Evolutionary conservation across 2,329 filamentous ascomycete species (phyloP), one percentile per base, ranked within the genome.

Genomic region (Hypoxylon sp.): DNA sequence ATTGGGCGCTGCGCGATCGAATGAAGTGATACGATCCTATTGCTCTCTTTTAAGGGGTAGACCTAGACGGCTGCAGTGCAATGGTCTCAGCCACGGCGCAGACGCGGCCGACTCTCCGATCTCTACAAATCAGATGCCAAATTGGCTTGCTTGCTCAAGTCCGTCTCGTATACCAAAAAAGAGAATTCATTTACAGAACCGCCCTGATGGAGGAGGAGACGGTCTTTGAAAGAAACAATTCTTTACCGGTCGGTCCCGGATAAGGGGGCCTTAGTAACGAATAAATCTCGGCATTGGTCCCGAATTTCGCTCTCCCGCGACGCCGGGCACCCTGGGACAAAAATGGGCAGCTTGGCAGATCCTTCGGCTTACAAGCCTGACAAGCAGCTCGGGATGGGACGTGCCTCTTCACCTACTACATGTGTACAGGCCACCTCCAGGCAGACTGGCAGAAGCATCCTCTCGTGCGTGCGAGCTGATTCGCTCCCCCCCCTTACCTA

Each of bases 11-110:
- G 51, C 55, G 50, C 59, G 46, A 35, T 13, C 4, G 35, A 37
- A 26, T 20, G 40, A 35, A 48, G 41, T n/a, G 40, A 11, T 31
- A 13, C 9, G 37, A 35, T 31, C 15, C 26, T 51, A 54, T 24
- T 21, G 18, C 29, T 54, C 38, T 51, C 42, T 48, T 37, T 48
- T 37, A 23, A 43, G n/a, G 23, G 38, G 35, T 49, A 33, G 37
- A 17, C 33, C 26, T 11, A 41, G 29, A 26, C 40, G 58, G 41
- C 54, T 61, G 57, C 54, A n/a, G 50, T 56, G 55, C 45, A 27
- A 56, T n/a, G 46, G 55, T 59, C 58, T 64, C 58, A 64, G 61
- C 61, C 61, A 64, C 61, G 24, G 33, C 48, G 51, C 55, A 17
- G 45, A 57, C 58, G 58, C 58, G 58, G 58, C 47, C 11, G 35